Percentiles rank a stretch among this genome's conserved stretches.
Conservation (phyloP, 2,329 filamentous ascomycete genomes). For the Cladobotryum protrusum region DNA sequence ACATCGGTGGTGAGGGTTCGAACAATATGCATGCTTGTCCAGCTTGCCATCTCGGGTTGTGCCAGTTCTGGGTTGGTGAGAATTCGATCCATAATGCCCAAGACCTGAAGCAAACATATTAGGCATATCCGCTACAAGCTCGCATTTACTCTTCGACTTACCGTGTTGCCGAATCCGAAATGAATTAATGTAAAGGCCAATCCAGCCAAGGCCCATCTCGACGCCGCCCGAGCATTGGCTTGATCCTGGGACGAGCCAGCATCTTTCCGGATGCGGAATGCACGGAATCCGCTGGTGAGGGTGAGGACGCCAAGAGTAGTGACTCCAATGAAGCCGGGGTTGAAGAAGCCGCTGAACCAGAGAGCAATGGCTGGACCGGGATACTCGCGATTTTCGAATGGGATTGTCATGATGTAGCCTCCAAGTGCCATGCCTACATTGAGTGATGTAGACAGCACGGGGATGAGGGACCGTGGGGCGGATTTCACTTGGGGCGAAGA, state of each 20-base stretch:
- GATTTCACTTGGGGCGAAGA: too few relatives aligned
- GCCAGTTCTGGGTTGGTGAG: conserved; percentile 6
- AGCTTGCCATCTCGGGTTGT: conserved; percentile 8
- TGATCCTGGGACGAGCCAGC: not conserved
- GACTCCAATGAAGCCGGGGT: conserved; percentile 13
- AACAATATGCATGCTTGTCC: conserved; percentile 7
- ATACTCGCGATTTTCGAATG: conserved; percentile 9
- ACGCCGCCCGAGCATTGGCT: conserved; percentile 2
- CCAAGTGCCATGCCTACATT: conserved; percentile 12
- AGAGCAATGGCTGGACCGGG: conserved; percentile 12
- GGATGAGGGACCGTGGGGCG: conserved; percentile 1
- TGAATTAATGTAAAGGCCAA: conserved; percentile 7
- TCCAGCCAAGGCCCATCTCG: conserved; percentile 5
- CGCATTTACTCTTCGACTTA: not conserved
- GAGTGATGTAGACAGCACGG: conserved; percentile 5
- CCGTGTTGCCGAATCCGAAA: conserved; percentile 8
- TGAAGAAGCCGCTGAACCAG: conserved; percentile 15
- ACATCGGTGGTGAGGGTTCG: conserved; percentile 10
- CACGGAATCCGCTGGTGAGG: conserved; percentile 4
- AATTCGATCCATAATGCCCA: conserved; percentile 7
- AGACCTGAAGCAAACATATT: not conserved
- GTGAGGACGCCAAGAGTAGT: conserved; percentile 12
- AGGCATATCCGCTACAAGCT: too few relatives aligned
- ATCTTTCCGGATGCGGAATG: not conserved
- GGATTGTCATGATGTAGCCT: conserved; percentile 12